Evolutionary conservation across 495 filamentous ascomycete genomes (phyloP).

Genomic region (Aspergillus ostianus): DNA sequence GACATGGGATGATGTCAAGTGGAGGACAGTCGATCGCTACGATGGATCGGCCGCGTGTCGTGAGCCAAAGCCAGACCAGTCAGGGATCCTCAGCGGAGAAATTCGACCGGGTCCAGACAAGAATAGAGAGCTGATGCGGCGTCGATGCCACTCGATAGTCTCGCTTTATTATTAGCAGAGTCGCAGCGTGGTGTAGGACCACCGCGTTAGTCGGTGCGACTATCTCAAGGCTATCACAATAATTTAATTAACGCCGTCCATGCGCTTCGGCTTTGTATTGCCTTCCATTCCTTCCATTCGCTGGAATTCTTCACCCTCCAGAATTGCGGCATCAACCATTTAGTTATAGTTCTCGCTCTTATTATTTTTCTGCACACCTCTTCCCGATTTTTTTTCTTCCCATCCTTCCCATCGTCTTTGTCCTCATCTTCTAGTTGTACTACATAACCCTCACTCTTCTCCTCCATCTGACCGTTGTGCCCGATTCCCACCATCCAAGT

Average conservation of each 20-base stretch:
- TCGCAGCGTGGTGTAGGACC: conserved; percentile 4
- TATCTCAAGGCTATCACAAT: not conserved
- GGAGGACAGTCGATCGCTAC: not conserved
- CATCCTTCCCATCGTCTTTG: conserved; percentile 15
- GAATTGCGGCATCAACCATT: not conserved
- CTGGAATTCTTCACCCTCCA: not conserved
- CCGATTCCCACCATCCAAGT: not conserved
- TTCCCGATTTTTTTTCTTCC: conserved; percentile 1
- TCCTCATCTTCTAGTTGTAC: conserved; percentile 16
- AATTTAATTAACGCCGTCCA: not conserved
- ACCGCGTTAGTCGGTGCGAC: not conserved
- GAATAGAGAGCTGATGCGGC: conserved; percentile 15
- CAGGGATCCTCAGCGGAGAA: not conserved
- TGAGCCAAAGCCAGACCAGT: not conserved
- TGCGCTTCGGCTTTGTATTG: conserved; percentile 13
- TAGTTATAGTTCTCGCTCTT: not conserved
- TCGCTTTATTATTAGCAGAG: conserved; percentile 16
- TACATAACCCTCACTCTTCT: conserved; percentile 11
- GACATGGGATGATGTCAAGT: not conserved
- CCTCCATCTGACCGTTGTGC: not conserved
- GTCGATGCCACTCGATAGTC: conserved; percentile 12
- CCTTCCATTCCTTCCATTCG: conserved; percentile 6
- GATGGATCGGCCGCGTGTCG: conserved; percentile 12
- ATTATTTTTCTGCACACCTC: conserved; percentile 3
- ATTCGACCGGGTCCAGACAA: conserved; percentile 8